Base-by-base conservation (phyloP, 176 grass and related monocot genomes). In the Dactylis glomerata region DNA sequence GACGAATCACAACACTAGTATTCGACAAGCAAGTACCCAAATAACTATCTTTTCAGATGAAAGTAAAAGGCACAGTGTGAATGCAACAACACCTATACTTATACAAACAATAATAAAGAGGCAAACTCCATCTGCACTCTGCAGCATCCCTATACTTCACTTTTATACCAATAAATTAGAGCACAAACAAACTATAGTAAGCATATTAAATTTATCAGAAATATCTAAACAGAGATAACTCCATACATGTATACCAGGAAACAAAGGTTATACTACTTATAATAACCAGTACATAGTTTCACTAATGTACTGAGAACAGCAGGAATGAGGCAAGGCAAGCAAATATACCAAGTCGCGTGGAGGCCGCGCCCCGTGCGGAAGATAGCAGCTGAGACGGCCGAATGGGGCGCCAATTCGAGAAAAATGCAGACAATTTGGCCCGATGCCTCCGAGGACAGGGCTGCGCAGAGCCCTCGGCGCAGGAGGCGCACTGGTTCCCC, bases 301-400 rank as follows among this genome's bases (percentile, higher is more conserved):
- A 33, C 19, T 84, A 17, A 26, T 26, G 64, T 72, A 49, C 58
- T 14, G 59, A 89, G 52, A 76, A 24, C 12, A 62, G 16, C 40
- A 8, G 32, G 51, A 70, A 14, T 71, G 69, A 14, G 26, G 44
- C 14, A 71, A 65, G 32, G 32, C 9, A 64, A 64, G 20, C 32
- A 44, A 6, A 46, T 1, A 22, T 86, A 90, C 88, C 88, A 70
- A 23, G n/a, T 86, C 74, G 23, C 56, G 52, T 3, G 23, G 73
- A 90, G 80, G 62, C 72, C 78, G 32, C 24, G 50, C 30, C 23
- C 52, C 32, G 34, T 37, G 54, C 26, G 79, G 64, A 26, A 82
- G 44, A 27, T 82, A n/a, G 79, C 42, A 73, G 41, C 20, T 26
- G 33, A 22, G 45, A 36, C 20, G n/a, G 9, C 45, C 79, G 1